Base-by-base conservation (phyloP, 108 stramenopile genomes). In the Skeletonema tropicum region DNA sequence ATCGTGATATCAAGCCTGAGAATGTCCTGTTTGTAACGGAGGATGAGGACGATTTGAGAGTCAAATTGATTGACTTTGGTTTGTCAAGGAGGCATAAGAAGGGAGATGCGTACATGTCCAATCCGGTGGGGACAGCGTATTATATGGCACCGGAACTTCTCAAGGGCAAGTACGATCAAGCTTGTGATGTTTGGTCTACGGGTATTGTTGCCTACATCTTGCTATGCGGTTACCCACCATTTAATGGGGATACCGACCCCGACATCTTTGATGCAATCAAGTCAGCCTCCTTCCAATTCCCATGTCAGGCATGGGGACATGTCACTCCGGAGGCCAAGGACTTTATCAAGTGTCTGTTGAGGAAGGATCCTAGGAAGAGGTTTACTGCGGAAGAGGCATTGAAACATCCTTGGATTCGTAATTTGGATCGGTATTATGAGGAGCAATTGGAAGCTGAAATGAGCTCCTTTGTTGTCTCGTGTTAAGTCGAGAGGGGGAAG, bases 11-110 rank as follows among this genome's bases (percentile, higher is more conserved):
- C 35, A 91, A 91, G 65, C 89, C 85, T 5, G 90, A 94, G 79
- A 94, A 94, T 59, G 86, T 89, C 49, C 39, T 94, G 2, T 78
- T 92, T 55, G 17, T 49, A 6, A 6, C n/a, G 5, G 87, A 79
- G 15, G 60, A 42, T 46, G 12, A 19, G 33, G 70, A 31, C 29
- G 69, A 83, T 17, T 65, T 87, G 12, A 41, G 58, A 19, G 59
- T 93, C 60, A 90, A 89, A 75, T 86, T 93, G 23, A 88, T 90
- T 57, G 92, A 93, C 66, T 93, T 94, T 66, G 92, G 92, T 42
- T 62, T 94, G 52, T 80, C 86, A 0, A 75, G 67, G 15, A 31
- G 33, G 15, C 67, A 69, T 41, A 42, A 17, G 12, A 12, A 36
- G n/a, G 46, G 17, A 3, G 66, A 61, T 25, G 71, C 57, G 23